Evolutionary conservation across 2,329 filamentous ascomycete genomes (phyloP).

Genomic region (Cadophora luteo-olivacea): DNA sequence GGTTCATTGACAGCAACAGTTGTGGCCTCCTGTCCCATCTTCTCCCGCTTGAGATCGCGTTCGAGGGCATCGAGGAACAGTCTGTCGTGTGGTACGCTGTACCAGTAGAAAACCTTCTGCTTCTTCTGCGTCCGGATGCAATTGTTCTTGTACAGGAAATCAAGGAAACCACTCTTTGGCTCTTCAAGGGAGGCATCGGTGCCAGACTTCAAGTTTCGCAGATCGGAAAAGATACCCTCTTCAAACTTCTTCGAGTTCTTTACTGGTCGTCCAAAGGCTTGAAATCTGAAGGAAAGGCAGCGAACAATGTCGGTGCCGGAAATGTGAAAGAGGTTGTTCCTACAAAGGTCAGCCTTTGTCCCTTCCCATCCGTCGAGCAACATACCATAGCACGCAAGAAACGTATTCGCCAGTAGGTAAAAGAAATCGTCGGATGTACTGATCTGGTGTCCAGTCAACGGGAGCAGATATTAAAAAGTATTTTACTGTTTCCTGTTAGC

Average conservation of each 20-base stretch:
- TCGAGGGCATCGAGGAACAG: conserved; percentile 97
- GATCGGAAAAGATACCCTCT: conserved; percentile 98
- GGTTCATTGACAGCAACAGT: conserved; percentile 97
- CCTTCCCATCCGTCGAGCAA: background rate
- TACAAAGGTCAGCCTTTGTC: conserved; percentile 48
- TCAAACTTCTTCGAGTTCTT: conserved; percentile 99
- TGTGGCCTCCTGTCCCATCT: conserved; percentile 98
- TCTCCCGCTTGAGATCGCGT: conserved; percentile 97
- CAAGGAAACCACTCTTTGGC: conserved; percentile 96
- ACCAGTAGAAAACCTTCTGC: conserved; percentile 99
- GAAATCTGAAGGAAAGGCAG: conserved; percentile 97
- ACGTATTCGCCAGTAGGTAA: conserved; percentile 98
- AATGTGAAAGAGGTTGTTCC: conserved; percentile 99
- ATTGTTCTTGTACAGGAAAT: conserved; percentile 99
- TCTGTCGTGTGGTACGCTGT: conserved; percentile 96
- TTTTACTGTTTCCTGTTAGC: conserved; percentile 71
- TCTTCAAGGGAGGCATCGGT: conserved; percentile 98
- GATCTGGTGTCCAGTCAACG: conserved; percentile 95
- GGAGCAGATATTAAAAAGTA: conserved; percentile 99
- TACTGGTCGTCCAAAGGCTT: conserved; percentile 96
- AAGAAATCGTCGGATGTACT: conserved; percentile 95
- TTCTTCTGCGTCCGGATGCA: conserved; percentile 99
- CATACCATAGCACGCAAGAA: conserved; percentile 91
- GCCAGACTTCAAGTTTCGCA: conserved; percentile 97
- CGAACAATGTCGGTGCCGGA: conserved; percentile 98